Evolutionary conservation across 305 asterid species (phyloP), one percentile per base, ranked within the genome.

Genomic region (Fraxinus velutina): DNA sequence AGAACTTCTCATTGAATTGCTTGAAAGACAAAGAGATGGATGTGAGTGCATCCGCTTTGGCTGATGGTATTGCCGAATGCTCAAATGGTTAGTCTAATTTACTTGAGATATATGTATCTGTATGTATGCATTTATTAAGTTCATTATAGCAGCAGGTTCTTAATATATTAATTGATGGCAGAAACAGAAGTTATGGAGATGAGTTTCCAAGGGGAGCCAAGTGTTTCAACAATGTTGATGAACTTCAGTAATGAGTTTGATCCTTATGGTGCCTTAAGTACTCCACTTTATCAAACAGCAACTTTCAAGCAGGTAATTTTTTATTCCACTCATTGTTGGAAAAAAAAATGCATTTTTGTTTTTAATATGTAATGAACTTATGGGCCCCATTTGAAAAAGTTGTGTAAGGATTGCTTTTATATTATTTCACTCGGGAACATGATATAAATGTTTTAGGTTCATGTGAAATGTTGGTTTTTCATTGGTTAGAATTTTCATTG

Each of bases 221-320:
- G 91, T 85, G 92, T 95, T 80, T 89, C 98, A 68, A 95, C 99
- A 4, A 81, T 92, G 82, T 86, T 95, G 94, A 86, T 92, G 97
- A 92, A 93, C 85, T 94, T 95, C 80, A 71, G 87, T 75, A 92
- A 91, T 57, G 96, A 94, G n/a, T 94, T 95, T 86, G 98, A 94
- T 87, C 97, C 97, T 82, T 95, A 91, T 44, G 93, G 76, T 8
- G 96, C 97, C 29, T 39, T 91, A 71, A 94, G 97, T 88, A 95
- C 98, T 1, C 99, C 99, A 79, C 90, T 95, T 5, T 95, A 95
- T 85, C 99, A 94, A 88, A 95, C 99, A 74, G 95, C 99, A 80
- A 95, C 99, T 75, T 95, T 95, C 90, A 94, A 92, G 89, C 99
- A 95, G 94, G 99, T 95, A 84, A 21, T 83, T 71, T 78, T 66